Percentiles rank a stretch among this genome's conserved stretches.
phyloP scores from a whole-genome alignment of 1,139 yeast species.

The Hyphopichia fennica region DNA sequence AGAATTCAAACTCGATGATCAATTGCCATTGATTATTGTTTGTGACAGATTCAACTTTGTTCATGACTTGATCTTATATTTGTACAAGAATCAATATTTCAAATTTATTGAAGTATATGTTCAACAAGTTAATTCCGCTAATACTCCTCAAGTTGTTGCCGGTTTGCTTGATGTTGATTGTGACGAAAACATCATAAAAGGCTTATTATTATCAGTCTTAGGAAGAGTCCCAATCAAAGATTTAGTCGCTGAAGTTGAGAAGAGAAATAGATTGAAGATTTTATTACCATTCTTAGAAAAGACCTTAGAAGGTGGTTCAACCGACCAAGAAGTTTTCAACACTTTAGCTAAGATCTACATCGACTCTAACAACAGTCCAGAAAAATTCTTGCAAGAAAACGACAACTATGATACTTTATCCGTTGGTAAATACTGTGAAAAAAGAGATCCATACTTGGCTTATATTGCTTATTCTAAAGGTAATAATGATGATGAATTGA shows the following conservation, averaged over 20 bases:
- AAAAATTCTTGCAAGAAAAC: conserved; percentile 91
- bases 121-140: conserved; percentile 93
- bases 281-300: conserved; percentile 91
- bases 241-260: conserved; percentile 91
- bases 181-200: conserved; percentile 85
- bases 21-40: conserved; percentile 92
- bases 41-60: conserved; percentile 92
- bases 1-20: conserved; percentile 92
- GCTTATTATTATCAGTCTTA: conserved; percentile 76
- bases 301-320: conserved; percentile 82
- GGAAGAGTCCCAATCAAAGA: conserved; percentile 94
- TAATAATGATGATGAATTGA: conserved; percentile 82
- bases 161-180: conserved; percentile 96
- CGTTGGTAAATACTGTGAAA: conserved; percentile 98
- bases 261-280: conserved; percentile 89
- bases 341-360: conserved; percentile 97
- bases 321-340: conserved; percentile 89
- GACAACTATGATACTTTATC: conserved; percentile 83
- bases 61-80: conserved; percentile 88
- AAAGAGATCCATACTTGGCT: conserved; percentile 97
- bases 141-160: conserved; percentile 95
- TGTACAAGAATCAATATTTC: conserved; percentile 93
- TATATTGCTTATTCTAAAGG: conserved; percentile 97
- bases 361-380: conserved; percentile 96
- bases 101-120: conserved; percentile 97